Evolutionary conservation across 768 basidiomycete species (phyloP).

Genomic region (Lyophyllum shimeji): DNA sequence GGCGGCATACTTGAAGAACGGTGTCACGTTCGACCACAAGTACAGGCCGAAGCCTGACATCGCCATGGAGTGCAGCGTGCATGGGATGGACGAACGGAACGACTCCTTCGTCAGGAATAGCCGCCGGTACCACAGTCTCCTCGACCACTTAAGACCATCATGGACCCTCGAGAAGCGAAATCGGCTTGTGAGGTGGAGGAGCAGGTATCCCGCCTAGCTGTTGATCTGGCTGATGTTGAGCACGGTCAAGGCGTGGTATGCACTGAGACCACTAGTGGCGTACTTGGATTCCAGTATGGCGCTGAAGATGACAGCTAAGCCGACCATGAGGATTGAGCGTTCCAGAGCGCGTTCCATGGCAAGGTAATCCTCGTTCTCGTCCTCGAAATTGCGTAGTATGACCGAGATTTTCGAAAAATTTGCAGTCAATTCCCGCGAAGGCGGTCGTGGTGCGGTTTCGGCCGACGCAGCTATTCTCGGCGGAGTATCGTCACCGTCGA

Average conservation of each 20-base stretch:
- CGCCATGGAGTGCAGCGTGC: neutral
- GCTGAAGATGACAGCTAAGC: slow-evolving; percentile 4
- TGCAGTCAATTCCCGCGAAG: no score
- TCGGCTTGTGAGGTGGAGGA: neutral
- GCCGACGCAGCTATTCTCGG: no score
- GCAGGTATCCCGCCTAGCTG: neutral
- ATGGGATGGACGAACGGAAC: neutral
- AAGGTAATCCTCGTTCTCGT: neutral
- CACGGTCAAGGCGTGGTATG: slow-evolving; percentile 1
- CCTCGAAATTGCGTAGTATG: neutral
- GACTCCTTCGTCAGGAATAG: neutral
- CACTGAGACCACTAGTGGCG: neutral
- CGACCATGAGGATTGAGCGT: neutral
- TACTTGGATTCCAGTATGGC: slow-evolving; percentile 2
- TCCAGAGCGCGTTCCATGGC: neutral
- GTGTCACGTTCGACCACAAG: neutral
- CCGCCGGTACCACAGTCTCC: no score
- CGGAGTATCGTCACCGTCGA: no score
- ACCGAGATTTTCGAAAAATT: no score
- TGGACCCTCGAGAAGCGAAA: neutral
- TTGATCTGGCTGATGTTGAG: slow-evolving; percentile 7
- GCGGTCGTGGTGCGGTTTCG: no score
- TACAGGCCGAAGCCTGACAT: neutral
- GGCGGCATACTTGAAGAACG: neutral
- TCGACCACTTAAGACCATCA: neutral